Conservation (phyloP, 129 eudicot genomes). For the Solidago caesia region DNA sequence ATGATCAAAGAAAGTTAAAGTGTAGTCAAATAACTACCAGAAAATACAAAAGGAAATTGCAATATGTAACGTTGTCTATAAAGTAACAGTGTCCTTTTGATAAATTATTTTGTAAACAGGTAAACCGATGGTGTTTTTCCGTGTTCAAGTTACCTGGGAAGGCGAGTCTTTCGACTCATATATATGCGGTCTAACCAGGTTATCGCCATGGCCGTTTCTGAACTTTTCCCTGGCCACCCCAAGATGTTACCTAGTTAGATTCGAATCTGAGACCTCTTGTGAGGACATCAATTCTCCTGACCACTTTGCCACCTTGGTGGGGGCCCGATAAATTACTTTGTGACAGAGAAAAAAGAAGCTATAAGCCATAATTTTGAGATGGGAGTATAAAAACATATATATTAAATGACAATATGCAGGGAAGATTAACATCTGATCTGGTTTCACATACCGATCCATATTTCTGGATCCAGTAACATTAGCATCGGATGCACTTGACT, state of each 20-base stretch:
- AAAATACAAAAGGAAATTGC: neutral
- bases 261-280: too few species aligned
- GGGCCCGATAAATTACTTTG: too few species aligned
- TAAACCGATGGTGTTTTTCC: too few species aligned
- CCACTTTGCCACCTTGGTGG: too few species aligned
- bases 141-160: too few species aligned
- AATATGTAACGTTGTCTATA: constrained; percentile 5
- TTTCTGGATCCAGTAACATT: constrained; percentile 1
- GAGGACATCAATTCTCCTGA: too few species aligned
- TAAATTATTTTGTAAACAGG: neutral
- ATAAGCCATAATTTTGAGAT: neutral
- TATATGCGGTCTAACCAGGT: too few species aligned
- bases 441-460: neutral
- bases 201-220: too few species aligned
- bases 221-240: too few species aligned
- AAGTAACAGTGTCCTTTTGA: constrained; percentile 6
- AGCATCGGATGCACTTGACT: constrained; percentile 2
- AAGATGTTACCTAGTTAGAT: too few species aligned
- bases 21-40: constrained; percentile 6
- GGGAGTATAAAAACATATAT: neutral
- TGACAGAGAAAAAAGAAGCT: neutral
- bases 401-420: neutral
- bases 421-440: neutral
- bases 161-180: too few species aligned
- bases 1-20: constrained; percentile 3